Conservation (phyloP, 805 yeast species). For the Candida mattraensis region DNA sequence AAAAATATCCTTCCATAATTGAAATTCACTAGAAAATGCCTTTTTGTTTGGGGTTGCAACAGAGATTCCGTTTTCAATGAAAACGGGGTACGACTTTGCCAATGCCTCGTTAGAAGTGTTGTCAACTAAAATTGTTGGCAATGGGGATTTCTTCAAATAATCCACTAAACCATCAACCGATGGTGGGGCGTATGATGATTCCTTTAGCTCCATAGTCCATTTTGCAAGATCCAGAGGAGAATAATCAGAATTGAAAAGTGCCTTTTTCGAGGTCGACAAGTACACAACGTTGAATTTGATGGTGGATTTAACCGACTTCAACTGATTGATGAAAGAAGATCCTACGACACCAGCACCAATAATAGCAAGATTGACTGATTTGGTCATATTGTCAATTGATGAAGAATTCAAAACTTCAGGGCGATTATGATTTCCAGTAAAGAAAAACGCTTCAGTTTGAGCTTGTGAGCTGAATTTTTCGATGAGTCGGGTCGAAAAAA, state of each 20-base stretch:
- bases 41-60: conserved; percentile 98
- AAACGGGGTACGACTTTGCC: conserved; percentile 74
- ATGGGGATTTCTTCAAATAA: conserved; percentile 63
- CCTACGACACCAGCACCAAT: conserved; percentile 96
- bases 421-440: background rate
- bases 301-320: conserved; percentile 56
- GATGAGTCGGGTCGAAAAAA: background rate
- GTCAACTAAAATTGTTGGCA: conserved; percentile 84
- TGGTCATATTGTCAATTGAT: conserved; percentile 38
- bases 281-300: conserved; percentile 75
- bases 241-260: conserved; percentile 68
- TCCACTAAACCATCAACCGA: conserved; percentile 57
- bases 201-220: conserved; percentile 52
- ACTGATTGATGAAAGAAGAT: conserved; percentile 82
- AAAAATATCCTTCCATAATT: conserved; percentile 77
- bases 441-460: conserved; percentile 1
- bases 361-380: conserved; percentile 65
- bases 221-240: conserved; percentile 62
- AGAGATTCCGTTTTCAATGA: conserved; percentile 77
- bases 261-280: conserved; percentile 72
- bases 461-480: no score
- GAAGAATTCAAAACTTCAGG: conserved; percentile 4
- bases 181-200: conserved; percentile 50
- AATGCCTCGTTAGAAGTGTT: conserved; percentile 85
- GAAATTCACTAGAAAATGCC: conserved; percentile 81